Evolutionary conservation across 1,284 basidiomycete genomes (phyloP), one percentile per base, ranked within the genome.

Genomic region (Malassezia caprae): DNA sequence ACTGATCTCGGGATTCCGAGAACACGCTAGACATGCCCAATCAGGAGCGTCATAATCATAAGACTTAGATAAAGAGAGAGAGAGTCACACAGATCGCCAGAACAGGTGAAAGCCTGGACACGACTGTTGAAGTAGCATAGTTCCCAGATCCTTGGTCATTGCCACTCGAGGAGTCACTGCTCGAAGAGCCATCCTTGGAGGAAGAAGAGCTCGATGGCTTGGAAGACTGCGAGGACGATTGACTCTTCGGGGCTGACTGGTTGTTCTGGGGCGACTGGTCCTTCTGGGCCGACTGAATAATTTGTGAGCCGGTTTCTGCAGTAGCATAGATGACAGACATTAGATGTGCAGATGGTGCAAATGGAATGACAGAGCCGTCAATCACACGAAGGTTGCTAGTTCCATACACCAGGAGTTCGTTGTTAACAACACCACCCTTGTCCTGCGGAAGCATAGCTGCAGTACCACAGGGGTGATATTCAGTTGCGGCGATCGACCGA

Each of bases 251-350:
- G 15, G 19, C 37, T 12, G 19, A 23, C 24, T 58, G 19, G 28
- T 4, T 10, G 10, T 30, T 30, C 28, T 30, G 28, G 28, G 28
- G 5, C 10, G 19, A 23, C 17, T 58, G 19, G 28, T 4, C 11
- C 4, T 30, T 30, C 28, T 30, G 28, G 28, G 28, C 28, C 10
- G 19, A 23, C 17, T 58, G 19, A 5, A 72, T 51, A 47, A 69
- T 58, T 24, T 67, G 62, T 4, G 62, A 55, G 6, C 62, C 69
- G 21, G 67, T 56, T 44, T 72, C 69, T 4, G 63, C 67, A 66
- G 75, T 37, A 26, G 83, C 86, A 68, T 84, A 88, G 2, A 81
- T 80, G 4, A 82, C 78, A 15, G 81, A 79, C 74, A 73, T 80
- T 76, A 58, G 80, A 77, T 82, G 71, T 11, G 63, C 57, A 24